phyloP scores from a whole-genome alignment of 2,329 filamentous ascomycete species.

The Stylonectria norvegica region DNA sequence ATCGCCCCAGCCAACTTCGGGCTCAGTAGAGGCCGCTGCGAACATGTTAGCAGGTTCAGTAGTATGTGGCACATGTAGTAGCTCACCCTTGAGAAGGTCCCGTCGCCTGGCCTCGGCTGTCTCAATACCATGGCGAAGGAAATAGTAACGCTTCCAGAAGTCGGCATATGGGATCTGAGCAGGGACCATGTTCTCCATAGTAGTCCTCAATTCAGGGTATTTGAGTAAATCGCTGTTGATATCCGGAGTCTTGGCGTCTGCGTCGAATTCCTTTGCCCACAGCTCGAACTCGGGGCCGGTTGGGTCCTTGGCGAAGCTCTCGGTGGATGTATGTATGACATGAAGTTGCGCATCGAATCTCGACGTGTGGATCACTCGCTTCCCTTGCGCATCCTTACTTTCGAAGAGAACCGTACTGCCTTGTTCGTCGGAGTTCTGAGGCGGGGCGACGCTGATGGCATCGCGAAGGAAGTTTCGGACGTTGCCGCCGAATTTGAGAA shows the following conservation, averaged over 20 bases:
- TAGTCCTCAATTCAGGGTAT: conserved; percentile 77
- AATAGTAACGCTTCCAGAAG: conserved; percentile 97
- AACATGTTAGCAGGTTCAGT: conserved; percentile 5
- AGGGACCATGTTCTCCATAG: conserved; percentile 96
- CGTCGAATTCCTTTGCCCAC: conserved; percentile 73
- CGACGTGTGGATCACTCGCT: conserved; percentile 90
- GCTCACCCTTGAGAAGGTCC: conserved; percentile 84
- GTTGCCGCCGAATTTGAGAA: conserved; percentile 86
- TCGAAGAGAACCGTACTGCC: conserved; percentile 78
- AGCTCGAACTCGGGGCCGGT: conserved; percentile 67
- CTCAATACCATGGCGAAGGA: conserved; percentile 87
- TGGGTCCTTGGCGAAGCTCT: conserved; percentile 82
- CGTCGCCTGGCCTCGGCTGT: conserved; percentile 84
- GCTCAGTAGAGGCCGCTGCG: conserved; percentile 64
- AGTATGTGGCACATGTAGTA: conserved; percentile 7
- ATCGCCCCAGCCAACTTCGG: conserved; percentile 70
- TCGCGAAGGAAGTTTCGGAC: conserved; percentile 87
- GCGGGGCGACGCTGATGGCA: conserved; percentile 82
- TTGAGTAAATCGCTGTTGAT: conserved; percentile 80
- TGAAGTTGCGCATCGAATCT: conserved; percentile 94
- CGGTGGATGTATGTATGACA: conserved; percentile 81
- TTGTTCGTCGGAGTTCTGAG: conserved; percentile 51
- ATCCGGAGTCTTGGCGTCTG: conserved; percentile 77
- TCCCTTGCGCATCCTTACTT: conserved; percentile 85
- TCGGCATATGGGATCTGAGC: conserved; percentile 82